A percentile compares a stretch with the other conserved stretches of the same genome.
Conservation (phyloP, 2,329 filamentous ascomycete genomes). For the Lithohypha guttulata region DNA sequence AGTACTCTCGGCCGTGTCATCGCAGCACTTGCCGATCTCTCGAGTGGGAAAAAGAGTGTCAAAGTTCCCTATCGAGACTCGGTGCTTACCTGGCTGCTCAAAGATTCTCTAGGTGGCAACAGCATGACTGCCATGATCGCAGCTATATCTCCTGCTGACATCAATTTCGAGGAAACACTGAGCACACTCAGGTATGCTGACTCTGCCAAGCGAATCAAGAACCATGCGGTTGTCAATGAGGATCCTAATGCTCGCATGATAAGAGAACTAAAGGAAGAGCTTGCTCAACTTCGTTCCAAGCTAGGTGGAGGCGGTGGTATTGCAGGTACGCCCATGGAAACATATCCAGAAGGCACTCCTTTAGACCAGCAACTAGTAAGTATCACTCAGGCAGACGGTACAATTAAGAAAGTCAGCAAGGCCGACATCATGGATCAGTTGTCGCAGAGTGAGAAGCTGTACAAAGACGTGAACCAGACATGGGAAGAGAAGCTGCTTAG, state of each 20-base stretch:
- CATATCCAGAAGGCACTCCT: constrained; percentile 86
- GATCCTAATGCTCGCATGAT: constrained; percentile 99
- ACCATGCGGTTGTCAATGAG: constrained; percentile 97
- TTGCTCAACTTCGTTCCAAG: constrained; percentile 76
- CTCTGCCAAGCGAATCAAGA: constrained; percentile 98
- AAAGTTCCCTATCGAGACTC: constrained; percentile 96
- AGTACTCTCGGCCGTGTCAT: constrained; percentile 97
- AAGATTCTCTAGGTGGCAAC: constrained; percentile 94
- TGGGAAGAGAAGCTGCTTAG: constrained; percentile 96
- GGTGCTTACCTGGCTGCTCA: constrained; percentile 88
- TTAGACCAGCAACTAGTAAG: constrained; percentile 93
- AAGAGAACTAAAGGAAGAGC: constrained; percentile 88
- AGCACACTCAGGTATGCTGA: constrained; percentile 94
- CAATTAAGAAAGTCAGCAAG: constrained; percentile 90
- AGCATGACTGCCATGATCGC: constrained; percentile 99
- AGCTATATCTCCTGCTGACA: constrained; percentile 93
- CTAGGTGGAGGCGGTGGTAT: constrained; percentile 50
- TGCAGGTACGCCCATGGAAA: constrained; percentile 52
- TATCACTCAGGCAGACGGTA: constrained; percentile 75
- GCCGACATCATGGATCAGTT: constrained; percentile 96
- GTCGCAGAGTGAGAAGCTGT: constrained; percentile 89
- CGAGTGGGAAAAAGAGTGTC: constrained; percentile 65
- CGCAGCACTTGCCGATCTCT: constrained; percentile 83
- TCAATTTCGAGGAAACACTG: constrained; percentile 96
- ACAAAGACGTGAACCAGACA: constrained; percentile 92